Percentiles rank a stretch among this genome's conserved stretches.
These are phyloP conservation scores for Phycomyces nitens DNA, from an alignment of 192 early-diverging fungal species.

Conservation along the genomic window DNA sequence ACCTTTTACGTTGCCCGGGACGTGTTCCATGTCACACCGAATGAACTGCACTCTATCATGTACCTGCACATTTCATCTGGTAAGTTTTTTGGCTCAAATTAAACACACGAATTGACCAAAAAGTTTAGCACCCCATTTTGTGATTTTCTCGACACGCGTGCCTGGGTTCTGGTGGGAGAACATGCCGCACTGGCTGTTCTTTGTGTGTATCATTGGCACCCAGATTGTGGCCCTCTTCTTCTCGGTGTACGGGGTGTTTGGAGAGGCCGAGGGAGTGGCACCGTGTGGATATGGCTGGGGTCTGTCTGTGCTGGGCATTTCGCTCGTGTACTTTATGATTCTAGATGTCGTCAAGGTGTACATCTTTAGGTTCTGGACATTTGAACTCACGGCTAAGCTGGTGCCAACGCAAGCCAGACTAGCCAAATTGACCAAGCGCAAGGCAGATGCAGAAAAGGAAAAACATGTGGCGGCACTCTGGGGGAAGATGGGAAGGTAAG, in stretches of 20 bases:
- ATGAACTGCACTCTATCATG: constrained; percentile 83
- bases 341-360: constrained; percentile 92
- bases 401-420: constrained; percentile 68
- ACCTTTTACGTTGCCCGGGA: constrained; percentile 80
- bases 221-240: constrained; percentile 89
- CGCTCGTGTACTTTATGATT: constrained; percentile 77
- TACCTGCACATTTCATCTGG: constrained; percentile 87
- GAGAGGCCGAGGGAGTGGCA: constrained; percentile 48
- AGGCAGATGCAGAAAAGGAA: constrained; percentile 44
- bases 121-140: constrained; percentile 64
- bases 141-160: constrained; percentile 91
- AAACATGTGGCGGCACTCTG: constrained; percentile 43
- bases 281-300: constrained; percentile 76
- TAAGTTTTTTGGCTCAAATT: not conserved
- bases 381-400: constrained; percentile 83
- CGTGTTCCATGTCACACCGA: constrained; percentile 52
- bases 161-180: constrained; percentile 86
- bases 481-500: constrained; percentile 34
- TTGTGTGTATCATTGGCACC: constrained; percentile 78
- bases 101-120: not conserved
- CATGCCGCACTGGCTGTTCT: constrained; percentile 76
- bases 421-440: constrained; percentile 55
- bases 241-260: constrained; percentile 67
- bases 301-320: constrained; percentile 64
- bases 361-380: constrained; percentile 81